A percentile compares a stretch with the other conserved stretches of the same genome.
Conservation (phyloP, 2,329 filamentous ascomycete species). For the Pseudocercospora crystallina region DNA sequence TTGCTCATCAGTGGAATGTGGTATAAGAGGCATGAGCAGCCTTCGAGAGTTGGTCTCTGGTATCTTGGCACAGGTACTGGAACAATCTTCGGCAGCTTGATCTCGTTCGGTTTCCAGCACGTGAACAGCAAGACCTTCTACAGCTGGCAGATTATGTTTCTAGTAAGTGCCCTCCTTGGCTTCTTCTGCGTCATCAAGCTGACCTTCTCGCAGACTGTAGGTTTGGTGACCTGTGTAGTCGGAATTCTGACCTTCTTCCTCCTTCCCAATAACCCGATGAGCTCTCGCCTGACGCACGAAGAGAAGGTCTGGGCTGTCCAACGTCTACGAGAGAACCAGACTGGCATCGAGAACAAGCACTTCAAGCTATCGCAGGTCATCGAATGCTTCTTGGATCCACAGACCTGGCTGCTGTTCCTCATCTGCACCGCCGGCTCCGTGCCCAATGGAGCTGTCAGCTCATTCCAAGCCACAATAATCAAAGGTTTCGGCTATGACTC, state of each 20-base stretch:
- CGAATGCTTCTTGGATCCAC: conserved; percentile 47
- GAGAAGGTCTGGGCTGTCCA: conserved; percentile 39
- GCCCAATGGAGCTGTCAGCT: conserved; percentile 46
- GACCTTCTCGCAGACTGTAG: conserved; percentile 31
- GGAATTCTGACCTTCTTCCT: conserved; percentile 35
- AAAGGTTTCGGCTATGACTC: conserved; percentile 33
- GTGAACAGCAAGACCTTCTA: conserved; percentile 35
- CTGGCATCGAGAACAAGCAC: conserved; percentile 52
- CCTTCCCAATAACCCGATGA: conserved; percentile 35
- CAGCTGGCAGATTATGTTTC: conserved; percentile 55
- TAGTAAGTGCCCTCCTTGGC: conserved; percentile 28
- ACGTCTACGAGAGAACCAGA: conserved; percentile 48
- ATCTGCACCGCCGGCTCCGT: conserved; percentile 34
- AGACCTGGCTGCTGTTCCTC: conserved; percentile 45
- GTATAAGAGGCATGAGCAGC: conserved; percentile 53
- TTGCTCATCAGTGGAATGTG: conserved; percentile 55
- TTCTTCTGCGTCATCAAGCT: neutral
- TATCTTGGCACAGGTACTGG: conserved; percentile 62
- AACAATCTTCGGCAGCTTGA: conserved; percentile 56
- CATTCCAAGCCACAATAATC: conserved; percentile 37
- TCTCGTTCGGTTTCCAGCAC: conserved; percentile 60
- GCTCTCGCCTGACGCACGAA: conserved; percentile 26
- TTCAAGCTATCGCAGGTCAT: conserved; percentile 49
- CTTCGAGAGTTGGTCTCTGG: conserved; percentile 64
- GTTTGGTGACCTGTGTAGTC: conserved; percentile 43